These are phyloP conservation scores for Nemania sp. DNA, from an alignment of 2,329 filamentous ascomycete species.

Conservation along the genomic window DNA sequence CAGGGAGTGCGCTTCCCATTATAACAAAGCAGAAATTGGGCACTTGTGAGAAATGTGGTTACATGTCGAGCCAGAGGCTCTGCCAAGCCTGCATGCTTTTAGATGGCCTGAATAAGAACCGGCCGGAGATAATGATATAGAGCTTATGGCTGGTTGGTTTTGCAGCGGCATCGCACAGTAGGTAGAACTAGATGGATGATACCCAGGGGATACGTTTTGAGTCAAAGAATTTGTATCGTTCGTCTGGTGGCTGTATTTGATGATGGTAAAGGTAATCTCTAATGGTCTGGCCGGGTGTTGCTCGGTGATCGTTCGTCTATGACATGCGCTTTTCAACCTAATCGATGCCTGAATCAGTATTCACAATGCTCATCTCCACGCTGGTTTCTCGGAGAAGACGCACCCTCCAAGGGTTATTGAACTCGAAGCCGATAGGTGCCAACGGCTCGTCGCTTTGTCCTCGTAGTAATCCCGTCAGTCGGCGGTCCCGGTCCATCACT, in stretches of 20 bases:
- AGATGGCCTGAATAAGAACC: conserved; percentile 85
- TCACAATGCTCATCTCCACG: background rate
- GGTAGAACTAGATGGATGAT: conserved; percentile 33
- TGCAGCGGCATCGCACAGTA: conserved; percentile 3
- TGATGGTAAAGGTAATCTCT: conserved; percentile 31
- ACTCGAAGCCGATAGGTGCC: conserved; percentile 63
- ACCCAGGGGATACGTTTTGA: conserved; percentile 27
- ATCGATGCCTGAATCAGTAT: conserved; percentile 16
- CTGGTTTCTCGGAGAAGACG: conserved; percentile 31
- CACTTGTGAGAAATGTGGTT: conserved; percentile 85
- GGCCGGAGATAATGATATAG: conserved; percentile 61
- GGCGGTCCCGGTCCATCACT: conserved; percentile 70
- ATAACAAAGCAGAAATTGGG: conserved; percentile 74
- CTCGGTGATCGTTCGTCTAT: conserved; percentile 38
- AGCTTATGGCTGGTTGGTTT: conserved; percentile 17
- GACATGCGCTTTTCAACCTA: conserved; percentile 60
- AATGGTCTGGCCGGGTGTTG: conserved; percentile 15
- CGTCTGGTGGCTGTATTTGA: conserved; percentile 27
- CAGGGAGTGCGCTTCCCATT: conserved; percentile 36
- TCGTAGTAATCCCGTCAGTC: conserved; percentile 62
- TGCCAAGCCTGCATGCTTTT: conserved; percentile 93
- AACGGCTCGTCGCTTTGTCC: conserved; percentile 60
- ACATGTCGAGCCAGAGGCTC: conserved; percentile 90
- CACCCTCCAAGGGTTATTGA: conserved; percentile 69
- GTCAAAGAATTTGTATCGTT: conserved; percentile 25